A percentile compares a stretch with the other conserved stretches of the same genome.
phyloP scores from a whole-genome alignment of 1,284 basidiomycete species.

The Chalciporus piperatoides region DNA sequence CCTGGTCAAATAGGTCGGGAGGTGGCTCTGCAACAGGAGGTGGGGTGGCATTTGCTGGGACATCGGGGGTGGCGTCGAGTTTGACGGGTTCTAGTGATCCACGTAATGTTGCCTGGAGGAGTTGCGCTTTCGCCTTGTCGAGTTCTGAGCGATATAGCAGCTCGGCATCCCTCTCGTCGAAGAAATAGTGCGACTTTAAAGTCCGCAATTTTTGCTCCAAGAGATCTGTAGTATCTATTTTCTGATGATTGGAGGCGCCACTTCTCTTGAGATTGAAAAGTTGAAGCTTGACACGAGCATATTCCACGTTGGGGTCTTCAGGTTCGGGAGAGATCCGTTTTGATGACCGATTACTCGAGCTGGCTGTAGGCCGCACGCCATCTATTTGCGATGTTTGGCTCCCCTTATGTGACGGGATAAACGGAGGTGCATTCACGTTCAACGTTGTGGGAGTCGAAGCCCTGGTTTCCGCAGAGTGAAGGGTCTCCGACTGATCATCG shows the following conservation, averaged over 20 bases:
- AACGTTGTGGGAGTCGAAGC: slow-evolving; percentile 20
- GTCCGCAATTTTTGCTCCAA: slow-evolving; percentile 54
- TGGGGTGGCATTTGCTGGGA: slow-evolving; percentile 3
- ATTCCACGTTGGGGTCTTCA: slow-evolving; percentile 61
- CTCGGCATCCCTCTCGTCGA: slow-evolving; percentile 69
- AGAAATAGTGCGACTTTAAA: slow-evolving; percentile 71
- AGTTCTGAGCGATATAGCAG: slow-evolving; percentile 55
- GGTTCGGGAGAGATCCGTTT: slow-evolving; percentile 34
- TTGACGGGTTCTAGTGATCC: slow-evolving; percentile 24
- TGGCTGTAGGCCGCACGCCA: slow-evolving; percentile 11
- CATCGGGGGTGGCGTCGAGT: slow-evolving; percentile 3
- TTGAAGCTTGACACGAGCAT: slow-evolving; percentile 57
- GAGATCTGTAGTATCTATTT: slow-evolving; percentile 1
- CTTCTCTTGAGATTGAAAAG: slow-evolving; percentile 41
- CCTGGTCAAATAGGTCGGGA: slow-evolving; percentile 48
- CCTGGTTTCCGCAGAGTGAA: background rate
- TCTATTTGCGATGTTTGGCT: slow-evolving; percentile 21
- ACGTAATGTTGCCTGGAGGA: slow-evolving; percentile 55
- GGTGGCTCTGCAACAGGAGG: background rate
- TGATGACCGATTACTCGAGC: slow-evolving; percentile 21
- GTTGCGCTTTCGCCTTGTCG: slow-evolving; percentile 46
- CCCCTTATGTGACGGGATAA: slow-evolving; percentile 32
- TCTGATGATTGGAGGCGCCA: slow-evolving; percentile 5
- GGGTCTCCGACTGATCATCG: slow-evolving; percentile 2
- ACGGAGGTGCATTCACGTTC: slow-evolving; percentile 39